These are phyloP conservation scores for Chrysanthemum lavandulifolium DNA, from an alignment of 129 eudicot genomes.

Conservation along the genomic window DNA sequence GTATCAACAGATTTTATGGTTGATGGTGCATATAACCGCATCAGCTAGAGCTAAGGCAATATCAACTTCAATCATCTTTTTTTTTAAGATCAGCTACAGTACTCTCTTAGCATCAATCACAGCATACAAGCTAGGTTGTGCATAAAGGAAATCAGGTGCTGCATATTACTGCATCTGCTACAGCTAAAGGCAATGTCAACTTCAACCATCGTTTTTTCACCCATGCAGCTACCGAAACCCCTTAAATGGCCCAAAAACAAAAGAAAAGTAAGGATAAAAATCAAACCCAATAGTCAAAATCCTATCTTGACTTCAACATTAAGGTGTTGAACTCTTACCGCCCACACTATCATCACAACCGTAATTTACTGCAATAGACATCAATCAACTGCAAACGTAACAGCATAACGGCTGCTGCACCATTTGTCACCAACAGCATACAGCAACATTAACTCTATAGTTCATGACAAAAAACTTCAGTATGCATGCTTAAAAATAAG, in stretches of 20 bases:
- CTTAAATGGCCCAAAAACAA: constrained; percentile 18
- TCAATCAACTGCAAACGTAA: constrained; percentile 63
- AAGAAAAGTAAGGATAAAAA: constrained; percentile 3
- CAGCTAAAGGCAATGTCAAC: no score
- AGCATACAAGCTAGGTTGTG: no score
- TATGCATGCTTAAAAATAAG: constrained; percentile 22
- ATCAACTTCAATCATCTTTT: constrained; percentile 41
- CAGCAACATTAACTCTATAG: constrained; percentile 54
- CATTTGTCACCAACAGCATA: constrained; percentile 44
- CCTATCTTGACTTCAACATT: constrained; percentile 12
- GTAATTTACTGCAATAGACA: constrained; percentile 27
- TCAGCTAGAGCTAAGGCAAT: constrained; percentile 16
- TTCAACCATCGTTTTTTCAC: not conserved
- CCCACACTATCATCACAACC: constrained; percentile 17
- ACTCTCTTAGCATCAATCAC: no score
- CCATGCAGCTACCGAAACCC: constrained; percentile 10
- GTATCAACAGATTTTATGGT: no score
- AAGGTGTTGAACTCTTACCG: not conserved
- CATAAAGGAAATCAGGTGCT: no score
- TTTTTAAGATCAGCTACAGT: constrained; percentile 3
- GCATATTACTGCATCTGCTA: no score
- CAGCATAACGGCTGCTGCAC: constrained; percentile 71
- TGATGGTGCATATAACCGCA: no score
- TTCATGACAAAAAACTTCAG: constrained; percentile 43
- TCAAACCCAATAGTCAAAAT: not conserved